These are phyloP conservation scores for Ogataea degrootiae DNA, from an alignment of 805 yeast genomes.

Conservation along the genomic window DNA sequence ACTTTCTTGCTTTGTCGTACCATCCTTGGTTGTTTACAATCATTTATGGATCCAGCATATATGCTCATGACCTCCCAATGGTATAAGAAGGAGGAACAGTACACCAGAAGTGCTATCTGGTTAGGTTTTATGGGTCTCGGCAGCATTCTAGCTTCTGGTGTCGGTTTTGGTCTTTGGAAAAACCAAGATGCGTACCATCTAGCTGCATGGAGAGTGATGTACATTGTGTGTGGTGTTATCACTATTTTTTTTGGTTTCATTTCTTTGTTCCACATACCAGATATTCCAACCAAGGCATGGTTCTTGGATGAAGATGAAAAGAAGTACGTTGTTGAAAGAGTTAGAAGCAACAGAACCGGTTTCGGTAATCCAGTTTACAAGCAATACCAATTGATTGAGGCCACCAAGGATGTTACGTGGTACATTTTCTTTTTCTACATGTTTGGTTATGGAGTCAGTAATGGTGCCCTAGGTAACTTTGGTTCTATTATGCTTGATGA, in stretches of 20 bases:
- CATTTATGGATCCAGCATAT: conserved; percentile 40
- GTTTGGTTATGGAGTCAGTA: conserved; percentile 44
- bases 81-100: conserved; percentile 47
- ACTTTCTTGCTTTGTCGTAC: conserved; percentile 35
- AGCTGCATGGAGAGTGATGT: conserved; percentile 56
- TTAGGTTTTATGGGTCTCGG: conserved; percentile 40
- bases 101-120: conserved; percentile 31
- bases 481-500: conserved; percentile 35
- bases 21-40: conserved; percentile 33
- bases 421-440: conserved; percentile 43
- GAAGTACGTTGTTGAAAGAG: no score
- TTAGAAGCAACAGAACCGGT: no score
- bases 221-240: conserved; percentile 52
- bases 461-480: conserved; percentile 50
- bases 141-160: conserved; percentile 41
- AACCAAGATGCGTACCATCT: conserved; percentile 37
- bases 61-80: conserved; percentile 48
- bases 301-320: no score
- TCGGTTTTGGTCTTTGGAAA: conserved; percentile 6
- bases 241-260: conserved; percentile 47
- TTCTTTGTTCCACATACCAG: conserved; percentile 36
- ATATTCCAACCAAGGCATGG: conserved; percentile 37
- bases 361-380: no score
- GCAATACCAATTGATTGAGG: conserved; percentile 47
- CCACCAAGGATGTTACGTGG: conserved; percentile 43